phyloP scores from a whole-genome alignment of 768 basidiomycete genomes.

The Hydnomerulius pinastri region DNA sequence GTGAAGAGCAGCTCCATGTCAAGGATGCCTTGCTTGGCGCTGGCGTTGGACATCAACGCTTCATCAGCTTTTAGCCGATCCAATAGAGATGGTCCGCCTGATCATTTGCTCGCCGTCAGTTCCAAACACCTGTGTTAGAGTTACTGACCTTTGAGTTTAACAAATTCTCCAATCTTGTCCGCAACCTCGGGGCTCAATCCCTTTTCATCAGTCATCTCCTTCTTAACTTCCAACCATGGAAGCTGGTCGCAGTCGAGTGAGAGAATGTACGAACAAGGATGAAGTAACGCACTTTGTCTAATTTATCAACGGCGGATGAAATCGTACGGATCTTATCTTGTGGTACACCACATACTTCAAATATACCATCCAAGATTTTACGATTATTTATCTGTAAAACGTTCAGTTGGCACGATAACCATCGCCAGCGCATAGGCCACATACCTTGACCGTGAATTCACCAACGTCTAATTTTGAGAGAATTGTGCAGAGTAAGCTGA shows the following conservation, averaged over 20 bases:
- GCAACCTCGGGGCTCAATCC: conserved; percentile 79
- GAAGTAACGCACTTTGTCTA: conserved; percentile 76
- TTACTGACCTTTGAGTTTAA: conserved; percentile 82
- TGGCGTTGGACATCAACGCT: conserved; percentile 64
- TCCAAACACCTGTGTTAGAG: not conserved
- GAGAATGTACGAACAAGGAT: not conserved
- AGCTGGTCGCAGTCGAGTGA: conserved; percentile 43
- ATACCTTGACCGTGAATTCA: conserved; percentile 91
- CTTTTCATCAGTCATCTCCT: conserved; percentile 97
- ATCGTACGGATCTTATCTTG: conserved; percentile 87
- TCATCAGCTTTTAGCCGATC: conserved; percentile 65
- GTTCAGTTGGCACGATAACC: not conserved
- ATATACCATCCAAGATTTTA: conserved; percentile 96
- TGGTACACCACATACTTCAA: conserved; percentile 94
- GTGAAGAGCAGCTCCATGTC: conserved; percentile 89
- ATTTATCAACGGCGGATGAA: conserved; percentile 96
- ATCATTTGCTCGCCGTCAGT: not conserved
- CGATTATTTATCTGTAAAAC: conserved; percentile 82
- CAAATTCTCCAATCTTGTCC: conserved; percentile 96
- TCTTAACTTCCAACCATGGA: conserved; percentile 89
- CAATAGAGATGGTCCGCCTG: conserved; percentile 81
- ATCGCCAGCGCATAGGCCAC: not conserved
- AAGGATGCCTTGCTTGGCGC: conserved; percentile 76
- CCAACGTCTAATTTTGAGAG: conserved; percentile 85
- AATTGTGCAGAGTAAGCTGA: conserved; percentile 80